Percentiles rank a stretch among this genome's conserved stretches.
These are phyloP conservation scores for Penicillium robsamsonii DNA, from an alignment of 495 filamentous ascomycete species.

Conservation along the genomic window DNA sequence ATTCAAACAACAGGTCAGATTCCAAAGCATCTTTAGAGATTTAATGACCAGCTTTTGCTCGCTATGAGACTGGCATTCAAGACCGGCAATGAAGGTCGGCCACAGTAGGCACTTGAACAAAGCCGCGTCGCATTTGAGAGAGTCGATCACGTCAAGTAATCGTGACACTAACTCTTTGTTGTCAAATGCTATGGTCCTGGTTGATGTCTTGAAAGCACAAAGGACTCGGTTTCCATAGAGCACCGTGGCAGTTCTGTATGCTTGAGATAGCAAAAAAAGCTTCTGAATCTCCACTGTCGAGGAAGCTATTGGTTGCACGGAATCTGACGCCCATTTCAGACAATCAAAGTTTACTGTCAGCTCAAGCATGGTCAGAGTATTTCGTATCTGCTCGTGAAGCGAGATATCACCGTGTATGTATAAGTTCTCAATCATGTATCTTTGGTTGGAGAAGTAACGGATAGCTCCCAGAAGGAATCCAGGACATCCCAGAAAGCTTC, in stretches of 20 bases:
- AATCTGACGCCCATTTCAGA: slow-evolving; percentile 17
- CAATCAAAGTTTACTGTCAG: slow-evolving; percentile 19
- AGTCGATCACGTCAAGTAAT: slow-evolving; percentile 37
- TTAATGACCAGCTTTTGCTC: slow-evolving; percentile 14
- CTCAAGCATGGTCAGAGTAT: slow-evolving; percentile 9
- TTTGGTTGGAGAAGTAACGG: slow-evolving; percentile 22
- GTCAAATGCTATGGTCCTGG: not conserved
- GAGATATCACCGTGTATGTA: not conserved
- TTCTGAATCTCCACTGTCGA: slow-evolving; percentile 20
- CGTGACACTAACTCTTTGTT: slow-evolving; percentile 29
- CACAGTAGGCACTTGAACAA: slow-evolving; percentile 53
- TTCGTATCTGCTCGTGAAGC: slow-evolving; percentile 7
- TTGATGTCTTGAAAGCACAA: not conserved
- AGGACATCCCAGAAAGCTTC: slow-evolving; percentile 30
- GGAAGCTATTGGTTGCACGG: slow-evolving; percentile 28
- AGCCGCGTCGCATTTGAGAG: slow-evolving; percentile 39
- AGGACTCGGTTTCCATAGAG: slow-evolving; percentile 23
- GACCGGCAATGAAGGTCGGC: slow-evolving; percentile 53
- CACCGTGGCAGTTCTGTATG: slow-evolving; percentile 20
- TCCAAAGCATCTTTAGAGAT: slow-evolving; percentile 22
- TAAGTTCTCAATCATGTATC: slow-evolving; percentile 8
- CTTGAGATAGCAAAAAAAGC: slow-evolving; percentile 10
- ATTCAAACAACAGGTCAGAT: slow-evolving; percentile 29
- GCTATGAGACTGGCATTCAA: slow-evolving; percentile 26
- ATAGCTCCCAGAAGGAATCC: slow-evolving; percentile 21